Conservation (phyloP, 2,329 filamentous ascomycete genomes). For the Scytalidium lignicola region DNA sequence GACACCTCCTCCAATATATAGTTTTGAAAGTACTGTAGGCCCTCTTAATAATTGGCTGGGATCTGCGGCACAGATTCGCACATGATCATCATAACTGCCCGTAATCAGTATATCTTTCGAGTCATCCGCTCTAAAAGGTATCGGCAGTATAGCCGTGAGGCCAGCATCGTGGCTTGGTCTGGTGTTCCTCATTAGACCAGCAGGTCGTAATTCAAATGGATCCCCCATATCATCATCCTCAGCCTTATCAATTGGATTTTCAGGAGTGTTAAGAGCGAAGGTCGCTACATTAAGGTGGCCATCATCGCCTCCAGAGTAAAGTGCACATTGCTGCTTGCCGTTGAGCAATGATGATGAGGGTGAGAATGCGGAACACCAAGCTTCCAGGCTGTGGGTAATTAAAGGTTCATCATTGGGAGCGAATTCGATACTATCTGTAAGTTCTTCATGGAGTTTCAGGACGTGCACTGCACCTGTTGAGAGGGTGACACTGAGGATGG, state of each 20-base stretch:
- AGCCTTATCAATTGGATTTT: background rate
- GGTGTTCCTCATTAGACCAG: background rate
- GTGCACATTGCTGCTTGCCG: constrained; percentile 24
- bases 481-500: constrained; percentile 64
- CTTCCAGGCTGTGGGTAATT: constrained; percentile 46
- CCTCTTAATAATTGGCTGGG: constrained; percentile 35
- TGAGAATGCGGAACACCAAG: constrained; percentile 67
- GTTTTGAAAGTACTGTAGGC: constrained; percentile 53
- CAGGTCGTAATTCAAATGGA: background rate
- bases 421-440: background rate
- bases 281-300: constrained; percentile 11
- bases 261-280: background rate
- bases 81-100: constrained; percentile 84
- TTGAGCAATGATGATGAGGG: constrained; percentile 16
- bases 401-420: constrained; percentile 12
- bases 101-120: constrained; percentile 63
- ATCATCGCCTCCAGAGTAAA: constrained; percentile 72
- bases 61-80: constrained; percentile 61
- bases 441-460: constrained; percentile 31
- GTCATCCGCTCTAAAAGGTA: constrained; percentile 39
- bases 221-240: constrained; percentile 4
- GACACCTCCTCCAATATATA: constrained; percentile 70
- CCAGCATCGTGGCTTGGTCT: constrained; percentile 67
- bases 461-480: constrained; percentile 61
- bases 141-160: constrained; percentile 78